Evolutionary conservation across 306 rosid species (phyloP).

Genomic region (Pterocarpus santalinus): DNA sequence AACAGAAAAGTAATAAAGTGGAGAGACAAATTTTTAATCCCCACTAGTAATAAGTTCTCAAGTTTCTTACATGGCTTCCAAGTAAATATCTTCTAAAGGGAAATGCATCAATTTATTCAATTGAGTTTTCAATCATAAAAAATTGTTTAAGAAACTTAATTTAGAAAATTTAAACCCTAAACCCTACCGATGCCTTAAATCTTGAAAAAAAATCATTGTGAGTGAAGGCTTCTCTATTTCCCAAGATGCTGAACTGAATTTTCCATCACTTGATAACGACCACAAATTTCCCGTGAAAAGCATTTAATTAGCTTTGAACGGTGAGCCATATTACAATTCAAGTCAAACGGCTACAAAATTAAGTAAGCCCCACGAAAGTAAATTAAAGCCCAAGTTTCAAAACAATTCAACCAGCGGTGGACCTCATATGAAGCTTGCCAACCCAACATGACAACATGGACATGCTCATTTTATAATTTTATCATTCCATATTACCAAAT

Average conservation of each 20-base stretch:
- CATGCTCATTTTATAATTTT: constrained; percentile 9
- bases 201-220: no score
- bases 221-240: no score
- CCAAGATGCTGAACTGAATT: not conserved
- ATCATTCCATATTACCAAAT: not conserved
- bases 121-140: no score
- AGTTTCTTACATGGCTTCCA: no score
- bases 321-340: constrained; percentile 49
- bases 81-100: no score
- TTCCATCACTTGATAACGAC: constrained; percentile 22
- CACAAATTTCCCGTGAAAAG: constrained; percentile 46
- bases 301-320: constrained; percentile 50
- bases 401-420: constrained; percentile 47
- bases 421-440: constrained; percentile 55
- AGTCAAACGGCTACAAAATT: constrained; percentile 36
- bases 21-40: no score
- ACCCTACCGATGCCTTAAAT: no score
- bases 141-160: no score
- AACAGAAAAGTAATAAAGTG: no score
- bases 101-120: no score
- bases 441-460: constrained; percentile 25
- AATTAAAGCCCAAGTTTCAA: constrained; percentile 39
- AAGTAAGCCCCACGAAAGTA: constrained; percentile 23
- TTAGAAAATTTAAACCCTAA: no score
- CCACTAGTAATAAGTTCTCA: no score